Evolutionary conservation across 2,329 filamentous ascomycete species (phyloP).

Genomic region (Colletotrichum zoysiae): DNA sequence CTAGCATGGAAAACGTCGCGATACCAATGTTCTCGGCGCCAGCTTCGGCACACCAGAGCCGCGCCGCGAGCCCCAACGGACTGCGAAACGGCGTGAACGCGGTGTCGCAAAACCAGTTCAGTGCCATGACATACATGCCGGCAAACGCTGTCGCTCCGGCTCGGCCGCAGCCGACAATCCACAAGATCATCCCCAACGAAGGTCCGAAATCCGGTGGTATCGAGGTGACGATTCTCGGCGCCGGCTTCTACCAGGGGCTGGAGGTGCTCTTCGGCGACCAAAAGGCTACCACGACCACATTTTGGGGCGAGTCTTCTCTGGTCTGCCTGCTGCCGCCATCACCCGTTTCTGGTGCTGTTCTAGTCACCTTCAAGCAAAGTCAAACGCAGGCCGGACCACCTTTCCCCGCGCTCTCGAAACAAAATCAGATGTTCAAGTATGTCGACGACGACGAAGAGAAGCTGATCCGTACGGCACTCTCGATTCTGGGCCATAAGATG

Average conservation of each 20-base stretch:
- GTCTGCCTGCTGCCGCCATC: constrained; percentile 84
- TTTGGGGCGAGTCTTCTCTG: constrained; percentile 83
- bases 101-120: constrained; percentile 59
- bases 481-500: constrained; percentile 74
- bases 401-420: constrained; percentile 52
- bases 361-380: constrained; percentile 76
- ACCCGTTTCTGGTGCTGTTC: constrained; percentile 74
- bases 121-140: constrained; percentile 64
- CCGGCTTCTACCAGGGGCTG: constrained; percentile 80
- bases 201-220: constrained; percentile 86
- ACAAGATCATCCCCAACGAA: constrained; percentile 86
- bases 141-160: constrained; percentile 60
- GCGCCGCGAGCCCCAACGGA: constrained; percentile 78
- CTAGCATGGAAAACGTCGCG: constrained; percentile 74
- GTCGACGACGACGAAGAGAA: constrained; percentile 78
- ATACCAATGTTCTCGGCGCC: constrained; percentile 79
- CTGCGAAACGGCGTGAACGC: constrained; percentile 61
- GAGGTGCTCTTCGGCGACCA: constrained; percentile 86
- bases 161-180: constrained; percentile 71
- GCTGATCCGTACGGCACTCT: constrained; percentile 75
- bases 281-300: constrained; percentile 78
- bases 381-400: constrained; percentile 54
- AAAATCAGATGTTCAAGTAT: constrained; percentile 76
- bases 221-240: constrained; percentile 87
- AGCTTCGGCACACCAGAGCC: constrained; percentile 78